Base-by-base conservation (phyloP, 1,284 basidiomycete genomes). In the Cutaneotrichosporon sp. region DNA sequence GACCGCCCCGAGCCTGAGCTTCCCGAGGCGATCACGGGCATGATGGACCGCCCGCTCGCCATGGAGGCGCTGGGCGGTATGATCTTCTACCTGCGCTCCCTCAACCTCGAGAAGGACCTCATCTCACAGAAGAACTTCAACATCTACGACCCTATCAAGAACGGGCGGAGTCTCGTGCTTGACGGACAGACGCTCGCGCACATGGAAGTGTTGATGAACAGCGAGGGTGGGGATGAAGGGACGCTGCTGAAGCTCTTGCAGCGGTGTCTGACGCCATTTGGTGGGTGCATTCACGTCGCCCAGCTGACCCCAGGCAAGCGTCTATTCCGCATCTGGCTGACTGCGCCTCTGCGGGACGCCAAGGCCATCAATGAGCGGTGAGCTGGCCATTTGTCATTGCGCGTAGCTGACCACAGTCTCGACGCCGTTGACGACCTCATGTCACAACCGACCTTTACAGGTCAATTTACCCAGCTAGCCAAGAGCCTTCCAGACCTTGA, bases 121-220 rank as follows among this genome's bases (percentile, higher is more conserved):
- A 72, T 97, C 60, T 88, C 84, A 52, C 91, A 93, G 84, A 87
- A 84, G 75, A 96, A 96, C 70, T 97, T 97, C 80, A 93, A 96
- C 66, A 80, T 96, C 38, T 96, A 96, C 67, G 91, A 97, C 72
- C 92, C 93, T 0, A 89, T 96, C 82, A 86, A 86, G 66, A 80
- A 82, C 57, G 90, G 90, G 19, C 80, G 86, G 66, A 88, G 85
- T 20, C 76, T 97, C 41, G 80, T 88, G 0, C 79, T 97, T 25
- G 92, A 97, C 71, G 93, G 93, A 3, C 90, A 96, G 68, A 93
- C 90, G 0, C 78, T 97, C 43, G 87, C 88, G 14, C 93, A 97
- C 71, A 80, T 97, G 61, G 93, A 97, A 78, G 82, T 97, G 8
- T 75, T 97, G 34, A 76, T 91, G 45, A 97, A 97, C 70, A 90